Conservation (phyloP, 306 rosid species). For the Prunus mira region DNA sequence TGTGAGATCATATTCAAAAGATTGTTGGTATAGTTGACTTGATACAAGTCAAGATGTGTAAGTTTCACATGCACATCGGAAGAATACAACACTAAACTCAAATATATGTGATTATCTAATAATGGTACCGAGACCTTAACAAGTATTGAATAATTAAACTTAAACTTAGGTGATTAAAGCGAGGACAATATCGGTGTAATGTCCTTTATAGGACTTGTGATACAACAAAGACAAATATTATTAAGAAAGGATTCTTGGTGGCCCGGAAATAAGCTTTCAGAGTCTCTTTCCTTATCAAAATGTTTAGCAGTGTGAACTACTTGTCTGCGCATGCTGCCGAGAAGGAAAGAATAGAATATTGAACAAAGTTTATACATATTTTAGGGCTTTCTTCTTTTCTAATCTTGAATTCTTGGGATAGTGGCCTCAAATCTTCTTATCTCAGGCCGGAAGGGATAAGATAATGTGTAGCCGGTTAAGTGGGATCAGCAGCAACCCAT, state of each 20-base stretch:
- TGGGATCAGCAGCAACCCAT: background rate
- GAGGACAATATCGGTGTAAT: too few relatives aligned
- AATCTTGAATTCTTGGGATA: slow-evolving; percentile 8
- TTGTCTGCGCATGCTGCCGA: slow-evolving; percentile 17
- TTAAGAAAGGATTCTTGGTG: slow-evolving; percentile 18
- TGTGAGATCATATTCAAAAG: background rate
- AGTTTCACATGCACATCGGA: too few relatives aligned
- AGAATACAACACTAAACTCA: too few relatives aligned
- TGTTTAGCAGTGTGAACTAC: slow-evolving; percentile 32
- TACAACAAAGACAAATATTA: too few relatives aligned
- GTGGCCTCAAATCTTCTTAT: slow-evolving; percentile 43
- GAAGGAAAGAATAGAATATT: slow-evolving; percentile 45
- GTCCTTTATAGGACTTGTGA: too few relatives aligned
- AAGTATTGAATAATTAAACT: too few relatives aligned
- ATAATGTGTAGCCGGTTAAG: slow-evolving; percentile 6
- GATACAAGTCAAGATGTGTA: background rate
- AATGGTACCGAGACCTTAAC: too few relatives aligned
- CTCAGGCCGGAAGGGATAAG: slow-evolving; percentile 33
- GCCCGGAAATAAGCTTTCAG: slow-evolving; percentile 22
- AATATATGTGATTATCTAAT: too few relatives aligned
- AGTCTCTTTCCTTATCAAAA: slow-evolving; percentile 9
- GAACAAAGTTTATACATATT: slow-evolving; percentile 6
- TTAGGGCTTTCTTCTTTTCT: slow-evolving; percentile 10
- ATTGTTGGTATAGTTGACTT: background rate
- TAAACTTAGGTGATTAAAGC: too few relatives aligned